Evolutionary conservation across 768 basidiomycete genomes (phyloP).

Genomic region (Naganishia randhawae): DNA sequence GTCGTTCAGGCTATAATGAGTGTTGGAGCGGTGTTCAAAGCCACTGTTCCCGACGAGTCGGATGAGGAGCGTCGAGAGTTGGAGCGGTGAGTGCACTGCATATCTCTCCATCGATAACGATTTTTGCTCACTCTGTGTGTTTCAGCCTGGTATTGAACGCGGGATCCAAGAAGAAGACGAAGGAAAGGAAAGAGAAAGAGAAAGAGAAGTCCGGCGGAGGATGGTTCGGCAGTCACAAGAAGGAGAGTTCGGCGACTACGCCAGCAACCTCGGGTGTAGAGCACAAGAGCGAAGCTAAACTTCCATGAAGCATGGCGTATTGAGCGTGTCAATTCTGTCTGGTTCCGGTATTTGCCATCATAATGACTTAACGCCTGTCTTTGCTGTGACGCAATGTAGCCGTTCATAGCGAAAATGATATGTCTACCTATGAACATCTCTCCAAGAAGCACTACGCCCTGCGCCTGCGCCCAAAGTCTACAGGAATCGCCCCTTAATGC

Average conservation of each 20-base stretch:
- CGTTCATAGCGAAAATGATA: neutral
- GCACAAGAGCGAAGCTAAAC: slow-evolving; percentile 3
- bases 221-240: slow-evolving; percentile 20
- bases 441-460: neutral
- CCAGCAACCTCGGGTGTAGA: neutral
- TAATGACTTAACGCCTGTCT: neutral
- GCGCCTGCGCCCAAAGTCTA: neutral
- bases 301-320: neutral
- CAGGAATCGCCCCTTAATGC: neutral
- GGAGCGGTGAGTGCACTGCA: slow-evolving; percentile 64
- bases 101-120: neutral
- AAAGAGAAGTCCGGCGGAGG: slow-evolving; percentile 26
- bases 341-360: neutral
- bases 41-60: slow-evolving; percentile 76
- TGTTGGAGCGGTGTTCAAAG: slow-evolving; percentile 85
- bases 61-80: slow-evolving; percentile 92
- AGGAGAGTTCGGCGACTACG: neutral
- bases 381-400: neutral
- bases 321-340: neutral
- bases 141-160: slow-evolving; percentile 47
- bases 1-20: slow-evolving; percentile 69
- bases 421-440: neutral
- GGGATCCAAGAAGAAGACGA: slow-evolving; percentile 48
- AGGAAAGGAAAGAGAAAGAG: slow-evolving; percentile 39
- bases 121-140: neutral